A percentile compares a stretch with the other conserved stretches of the same genome.
phyloP scores from a whole-genome alignment of 2,329 filamentous ascomycete genomes.

The Aspergillus fischeri region DNA sequence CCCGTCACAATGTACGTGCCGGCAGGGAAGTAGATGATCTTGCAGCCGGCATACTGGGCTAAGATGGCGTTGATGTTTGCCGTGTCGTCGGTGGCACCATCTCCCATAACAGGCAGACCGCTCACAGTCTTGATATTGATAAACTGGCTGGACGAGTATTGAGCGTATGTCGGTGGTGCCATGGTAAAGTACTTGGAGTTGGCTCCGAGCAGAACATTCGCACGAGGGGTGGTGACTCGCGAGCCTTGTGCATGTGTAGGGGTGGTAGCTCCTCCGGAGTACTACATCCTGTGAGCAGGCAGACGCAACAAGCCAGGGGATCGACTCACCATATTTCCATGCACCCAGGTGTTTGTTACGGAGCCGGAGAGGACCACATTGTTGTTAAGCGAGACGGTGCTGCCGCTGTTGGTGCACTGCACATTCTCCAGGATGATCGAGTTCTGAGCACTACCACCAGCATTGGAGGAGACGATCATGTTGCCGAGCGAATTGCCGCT shows the following conservation, averaged over 20 bases:
- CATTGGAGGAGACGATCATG: constrained; percentile 17
- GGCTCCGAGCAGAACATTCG: constrained; percentile 26
- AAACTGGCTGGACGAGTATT: constrained; percentile 40
- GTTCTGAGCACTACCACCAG: constrained; percentile 29
- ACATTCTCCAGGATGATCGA: constrained; percentile 28
- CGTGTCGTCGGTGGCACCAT: constrained; percentile 39
- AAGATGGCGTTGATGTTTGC: constrained; percentile 33
- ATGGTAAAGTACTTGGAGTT: constrained; percentile 39
- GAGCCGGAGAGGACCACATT: constrained; percentile 16
- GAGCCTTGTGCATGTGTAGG: constrained; percentile 19
- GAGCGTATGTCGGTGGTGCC: constrained; percentile 41
- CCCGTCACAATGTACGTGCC: constrained; percentile 50
- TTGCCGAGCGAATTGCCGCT: constrained; percentile 5
- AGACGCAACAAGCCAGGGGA: background rate
- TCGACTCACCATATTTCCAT: constrained; percentile 25
- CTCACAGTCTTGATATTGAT: constrained; percentile 46
- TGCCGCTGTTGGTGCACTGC: constrained; percentile 18
- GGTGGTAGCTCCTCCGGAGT: background rate
- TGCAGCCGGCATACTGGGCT: constrained; percentile 35
- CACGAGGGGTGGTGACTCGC: constrained; percentile 24
- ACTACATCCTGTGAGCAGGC: constrained; percentile 9
- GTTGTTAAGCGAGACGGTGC: constrained; percentile 24
- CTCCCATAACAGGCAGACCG: constrained; percentile 39
- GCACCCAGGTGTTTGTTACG: constrained; percentile 26
- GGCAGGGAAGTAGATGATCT: constrained; percentile 54